phyloP scores from a whole-genome alignment of 2,329 filamentous ascomycete genomes.

The Fusarium stilboides region DNA sequence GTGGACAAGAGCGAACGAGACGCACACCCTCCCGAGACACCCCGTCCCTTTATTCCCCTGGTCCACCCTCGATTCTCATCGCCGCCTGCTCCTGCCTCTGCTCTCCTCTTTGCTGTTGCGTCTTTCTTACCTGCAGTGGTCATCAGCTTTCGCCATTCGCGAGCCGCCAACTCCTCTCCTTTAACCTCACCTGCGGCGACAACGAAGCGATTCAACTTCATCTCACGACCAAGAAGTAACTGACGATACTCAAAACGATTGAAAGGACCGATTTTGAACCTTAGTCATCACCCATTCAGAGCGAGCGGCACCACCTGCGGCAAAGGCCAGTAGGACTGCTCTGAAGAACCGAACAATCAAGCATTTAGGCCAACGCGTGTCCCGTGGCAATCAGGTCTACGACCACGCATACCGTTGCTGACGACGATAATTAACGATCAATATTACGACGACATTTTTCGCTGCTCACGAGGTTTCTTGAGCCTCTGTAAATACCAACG shows the following conservation, averaged over 20 bases:
- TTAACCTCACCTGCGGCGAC: constrained; percentile 38
- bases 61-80: constrained; percentile 52
- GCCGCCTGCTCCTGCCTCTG: constrained; percentile 45
- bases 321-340: constrained; percentile 41
- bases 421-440: constrained; percentile 49
- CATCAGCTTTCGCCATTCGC: constrained; percentile 44
- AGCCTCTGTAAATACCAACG: constrained; percentile 40
- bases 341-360: constrained; percentile 23
- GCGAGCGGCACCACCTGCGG: constrained; percentile 16
- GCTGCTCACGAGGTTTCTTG: constrained; percentile 24
- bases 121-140: constrained; percentile 32
- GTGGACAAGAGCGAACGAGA: constrained; percentile 48
- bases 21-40: constrained; percentile 54
- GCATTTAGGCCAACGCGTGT: constrained; percentile 45
- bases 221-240: constrained; percentile 25
- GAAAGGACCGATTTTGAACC: constrained; percentile 9
- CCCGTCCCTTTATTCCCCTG: constrained; percentile 55
- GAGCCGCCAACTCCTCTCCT: constrained; percentile 45
- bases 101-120: constrained; percentile 37
- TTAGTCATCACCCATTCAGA: constrained; percentile 37
- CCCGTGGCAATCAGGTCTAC: constrained; percentile 49
- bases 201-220: constrained; percentile 31
- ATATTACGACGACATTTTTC: constrained; percentile 40
- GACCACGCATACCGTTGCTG: constrained; percentile 47
- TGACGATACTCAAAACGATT: constrained; percentile 28